These are phyloP conservation scores for Sinapis alba DNA, from an alignment of 441 rosid species.

Conservation along the genomic window DNA sequence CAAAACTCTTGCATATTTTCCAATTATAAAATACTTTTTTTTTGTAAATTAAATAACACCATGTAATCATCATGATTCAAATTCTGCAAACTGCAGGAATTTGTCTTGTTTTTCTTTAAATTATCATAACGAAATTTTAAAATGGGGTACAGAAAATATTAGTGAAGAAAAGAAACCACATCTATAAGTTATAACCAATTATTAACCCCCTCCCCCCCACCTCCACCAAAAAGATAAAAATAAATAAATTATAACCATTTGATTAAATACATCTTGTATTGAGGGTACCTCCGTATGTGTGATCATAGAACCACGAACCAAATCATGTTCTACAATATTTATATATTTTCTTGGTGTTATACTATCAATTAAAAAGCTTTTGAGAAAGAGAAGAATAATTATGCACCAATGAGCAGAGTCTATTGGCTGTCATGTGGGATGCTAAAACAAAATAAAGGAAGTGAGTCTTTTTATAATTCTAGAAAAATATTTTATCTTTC, in stretches of 20 bases:
- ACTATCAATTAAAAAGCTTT: conserved; percentile 4
- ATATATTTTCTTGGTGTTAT: conserved; percentile 7
- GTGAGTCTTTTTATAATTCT: not conserved
- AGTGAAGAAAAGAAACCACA: not conserved
- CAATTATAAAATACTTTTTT: not conserved
- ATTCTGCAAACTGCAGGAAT: conserved; percentile 19
- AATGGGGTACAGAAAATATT: not conserved
- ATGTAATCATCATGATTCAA: conserved; percentile 18
- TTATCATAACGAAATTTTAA: not conserved
- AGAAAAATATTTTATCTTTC: no score
- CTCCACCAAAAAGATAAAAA: not conserved
- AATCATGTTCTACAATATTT: conserved; percentile 34
- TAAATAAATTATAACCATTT: conserved; percentile 8
- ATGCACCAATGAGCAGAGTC: conserved; percentile 35
- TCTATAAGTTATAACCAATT: not conserved
- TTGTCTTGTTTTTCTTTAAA: conserved; percentile 11
- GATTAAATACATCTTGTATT: conserved; percentile 32
- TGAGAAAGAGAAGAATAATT: conserved; percentile 30
- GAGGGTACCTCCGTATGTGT: conserved; percentile 38
- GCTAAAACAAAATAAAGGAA: conserved; percentile 23
- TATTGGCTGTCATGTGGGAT: conserved; percentile 44
- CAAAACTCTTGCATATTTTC: not conserved
- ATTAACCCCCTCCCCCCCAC: not conserved
- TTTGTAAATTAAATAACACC: not conserved
- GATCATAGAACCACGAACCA: conserved; percentile 44